These are phyloP conservation scores for Benincasa hispida DNA, from an alignment of 306 rosid genomes.

Conservation along the genomic window DNA sequence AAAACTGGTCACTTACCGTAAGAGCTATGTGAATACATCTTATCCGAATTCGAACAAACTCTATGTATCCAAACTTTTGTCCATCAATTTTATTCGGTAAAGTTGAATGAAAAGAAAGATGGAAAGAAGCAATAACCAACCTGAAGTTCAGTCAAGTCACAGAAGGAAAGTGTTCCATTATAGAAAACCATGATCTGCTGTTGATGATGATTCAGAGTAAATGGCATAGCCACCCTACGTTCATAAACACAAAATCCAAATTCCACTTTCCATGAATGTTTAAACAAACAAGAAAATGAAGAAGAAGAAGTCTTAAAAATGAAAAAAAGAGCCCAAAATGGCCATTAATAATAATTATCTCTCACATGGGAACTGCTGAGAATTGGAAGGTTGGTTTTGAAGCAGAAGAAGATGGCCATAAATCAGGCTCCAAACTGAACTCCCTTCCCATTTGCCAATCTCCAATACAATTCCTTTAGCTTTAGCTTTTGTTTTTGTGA, in stretches of 20 bases:
- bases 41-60: neutral
- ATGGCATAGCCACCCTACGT: neutral
- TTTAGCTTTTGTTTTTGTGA: neutral
- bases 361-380: conserved; percentile 2
- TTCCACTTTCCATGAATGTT: neutral
- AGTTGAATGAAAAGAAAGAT: too few relatives aligned
- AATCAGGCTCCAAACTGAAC: conserved; percentile 1
- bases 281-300: neutral
- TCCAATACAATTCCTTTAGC: neutral
- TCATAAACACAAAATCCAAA: neutral
- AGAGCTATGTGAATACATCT: too few relatives aligned
- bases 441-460: conserved; percentile 1
- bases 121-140: too few relatives aligned
- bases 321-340: neutral
- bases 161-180: conserved; percentile 9
- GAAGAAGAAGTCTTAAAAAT: neutral
- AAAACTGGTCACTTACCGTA: neutral
- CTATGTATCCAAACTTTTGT: neutral
- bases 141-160: conserved; percentile 21
- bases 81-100: too few relatives aligned
- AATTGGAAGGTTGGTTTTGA: neutral
- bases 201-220: neutral
- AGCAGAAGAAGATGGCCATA: neutral
- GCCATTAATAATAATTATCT: neutral
- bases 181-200: conserved; percentile 6